Evolutionary conservation across 495 filamentous ascomycete species (phyloP).

Genomic region (Patellaria atrata): DNA sequence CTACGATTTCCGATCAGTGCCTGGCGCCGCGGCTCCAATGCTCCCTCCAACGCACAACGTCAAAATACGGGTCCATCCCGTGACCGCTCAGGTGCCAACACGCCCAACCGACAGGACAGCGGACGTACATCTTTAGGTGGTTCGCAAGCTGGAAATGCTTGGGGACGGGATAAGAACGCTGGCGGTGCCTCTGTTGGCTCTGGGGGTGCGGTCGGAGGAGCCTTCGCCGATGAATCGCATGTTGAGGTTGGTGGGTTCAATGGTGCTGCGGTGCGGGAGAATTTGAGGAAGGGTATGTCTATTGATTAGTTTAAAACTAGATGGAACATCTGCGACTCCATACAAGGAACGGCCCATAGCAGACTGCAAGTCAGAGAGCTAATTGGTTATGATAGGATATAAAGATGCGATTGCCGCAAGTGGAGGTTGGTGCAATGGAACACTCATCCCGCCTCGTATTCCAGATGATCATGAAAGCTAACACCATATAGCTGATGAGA

Average conservation of each 20-base stretch:
- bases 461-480: conserved; percentile 1
- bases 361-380: not conserved
- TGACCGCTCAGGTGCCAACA: conserved; percentile 14
- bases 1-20: conserved; percentile 9
- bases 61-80: conserved; percentile 9
- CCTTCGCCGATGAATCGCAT: too few relatives aligned
- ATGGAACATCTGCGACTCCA: not conserved
- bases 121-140: conserved; percentile 8
- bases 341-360: not conserved
- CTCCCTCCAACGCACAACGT: too few relatives aligned
- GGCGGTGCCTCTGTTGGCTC: conserved; percentile 14
- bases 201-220: conserved; percentile 6
- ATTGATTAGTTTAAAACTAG: not conserved
- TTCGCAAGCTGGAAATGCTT: conserved; percentile 16
- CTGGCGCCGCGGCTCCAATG: conserved; percentile 4
- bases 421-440: conserved; percentile 6
- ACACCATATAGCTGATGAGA: conserved; percentile 1
- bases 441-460: conserved; percentile 9
- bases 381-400: conserved; percentile 2
- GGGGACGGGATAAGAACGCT: conserved; percentile 2
- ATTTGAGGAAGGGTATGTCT: conserved; percentile 19
- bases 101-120: conserved; percentile 12
- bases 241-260: conserved; percentile 18
- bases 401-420: conserved; percentile 3
- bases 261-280: conserved; percentile 17